Evolutionary conservation across 768 basidiomycete species (phyloP), one percentile per base, ranked within the genome.

Genomic region (Pleurotus giganteus): DNA sequence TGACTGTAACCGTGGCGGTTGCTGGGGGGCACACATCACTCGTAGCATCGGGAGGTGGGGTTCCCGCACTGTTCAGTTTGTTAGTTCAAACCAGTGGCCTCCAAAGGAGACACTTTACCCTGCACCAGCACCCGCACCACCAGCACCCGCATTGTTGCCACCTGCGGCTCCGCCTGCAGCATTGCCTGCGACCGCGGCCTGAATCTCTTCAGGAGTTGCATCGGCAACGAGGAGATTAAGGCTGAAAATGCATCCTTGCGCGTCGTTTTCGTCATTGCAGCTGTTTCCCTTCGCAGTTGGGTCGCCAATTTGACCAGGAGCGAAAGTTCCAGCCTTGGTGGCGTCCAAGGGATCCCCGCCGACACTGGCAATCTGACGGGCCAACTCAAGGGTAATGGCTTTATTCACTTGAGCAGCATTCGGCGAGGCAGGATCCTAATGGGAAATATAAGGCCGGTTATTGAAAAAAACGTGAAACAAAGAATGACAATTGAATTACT

Each of bases 341-440:
- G 85, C 84, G 53, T 78, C 74, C 49, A 69, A 74, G 15, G 84
- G 81, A 65, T 86, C 67, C 11, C 83, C 85, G 47, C 85, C 86
- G n/a, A 88, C 70, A n/a, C 73, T 60, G 4, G 79, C 74, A 53
- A 86, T 86, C 63, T 86, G 84, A 63, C 78, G 72, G n/a, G 85
- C 84, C 29, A 86, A 77, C 54, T 77, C 79, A 46, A 87, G 78
- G 6, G 69, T 71, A 59, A 86, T 83, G 4, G 77, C 82, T 67
- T 87, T 87, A 77, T 87, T 88, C 19, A 73, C 68, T 1, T 79
- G 74, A 9, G 81, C 80, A 9, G 85, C 85, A 60, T 74, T 74
- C 12, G 67, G 21, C 0, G 83, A 84, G 21, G 85, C 85, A 34
- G 85, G 84, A 59, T 87, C 85, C 76, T 83, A 7, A 17, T n/a